Evolutionary conservation across 2,329 filamentous ascomycete genomes (phyloP), one percentile per base, ranked within the genome.

Genomic region (Clathrospora elynae): DNA sequence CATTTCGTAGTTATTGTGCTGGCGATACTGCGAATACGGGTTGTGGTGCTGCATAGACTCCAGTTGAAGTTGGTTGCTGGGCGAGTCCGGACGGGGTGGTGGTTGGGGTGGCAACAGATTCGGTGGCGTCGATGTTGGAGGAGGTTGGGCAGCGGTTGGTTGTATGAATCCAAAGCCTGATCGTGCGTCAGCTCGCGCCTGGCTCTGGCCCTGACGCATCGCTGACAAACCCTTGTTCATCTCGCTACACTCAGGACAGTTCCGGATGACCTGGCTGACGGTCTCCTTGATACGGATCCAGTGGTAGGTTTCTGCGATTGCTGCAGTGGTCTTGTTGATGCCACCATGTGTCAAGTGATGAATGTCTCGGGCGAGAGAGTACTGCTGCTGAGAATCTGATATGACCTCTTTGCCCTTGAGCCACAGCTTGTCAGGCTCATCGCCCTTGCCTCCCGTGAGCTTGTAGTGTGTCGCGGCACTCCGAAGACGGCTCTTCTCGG

Each of bases 241-340:
- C 56, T 95, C 90, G 72, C 92, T 95, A 75, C 92, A 97, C 66
- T 95, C 86, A 6, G 81, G 74, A 71, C 93, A 99, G 61, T 93
- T 92, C 59, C 88, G 86, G 71, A 97, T 96, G 59, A 96, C 91
- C 67, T 92, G 85, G 67, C 87, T 93, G 49, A 96, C 93, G 1
- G 92, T 97, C 72, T 96, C 91, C 70, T 97, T 99, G 75, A 97
- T 97, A 49, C 92, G 83, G 33, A 95, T 91, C 93, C 93, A 99
- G 73, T 97, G 93, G 67, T 92, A 96, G 64, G 86, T 87, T 66
- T 96, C 89, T 8, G 92, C 90, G 61, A 99, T 96, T 13, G 85
- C 87, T 13, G 92, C 91, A 1, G 92, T 97, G 0, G 92, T 97
- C 75, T 96, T 96, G 77, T 99, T 99, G 77, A 97, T 97, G 36